These are phyloP conservation scores for Coemansia erecta DNA, from an alignment of 192 early-diverging fungal species.

Conservation along the genomic window DNA sequence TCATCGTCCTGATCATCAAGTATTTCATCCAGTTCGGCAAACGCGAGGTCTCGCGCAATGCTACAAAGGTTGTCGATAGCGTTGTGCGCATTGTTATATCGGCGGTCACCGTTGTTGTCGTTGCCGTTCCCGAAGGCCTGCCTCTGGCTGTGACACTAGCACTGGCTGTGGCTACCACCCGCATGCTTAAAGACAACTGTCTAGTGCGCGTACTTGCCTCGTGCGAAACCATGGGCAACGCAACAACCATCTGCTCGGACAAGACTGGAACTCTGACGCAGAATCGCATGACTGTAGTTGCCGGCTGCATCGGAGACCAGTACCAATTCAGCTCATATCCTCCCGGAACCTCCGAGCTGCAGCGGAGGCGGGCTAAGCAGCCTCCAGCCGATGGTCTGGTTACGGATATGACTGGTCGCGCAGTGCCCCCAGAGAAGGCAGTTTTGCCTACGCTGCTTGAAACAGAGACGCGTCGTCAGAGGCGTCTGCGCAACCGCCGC, in stretches of 20 bases:
- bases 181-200: slow-evolving; percentile 98
- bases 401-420: slow-evolving; percentile 50
- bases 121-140: slow-evolving; percentile 97
- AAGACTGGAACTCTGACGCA: slow-evolving; percentile 98
- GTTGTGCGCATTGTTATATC: slow-evolving; percentile 83
- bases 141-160: slow-evolving; percentile 96
- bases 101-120: slow-evolving; percentile 92
- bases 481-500: slow-evolving; percentile 41
- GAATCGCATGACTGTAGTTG: slow-evolving; percentile 97
- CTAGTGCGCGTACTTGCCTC: slow-evolving; percentile 92
- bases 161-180: slow-evolving; percentile 88
- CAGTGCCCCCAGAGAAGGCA: slow-evolving; percentile 43
- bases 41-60: slow-evolving; percentile 42
- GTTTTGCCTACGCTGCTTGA: slow-evolving; percentile 43
- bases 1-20: slow-evolving; percentile 81
- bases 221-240: slow-evolving; percentile 99
- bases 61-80: slow-evolving; percentile 58
- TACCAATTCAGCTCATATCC: slow-evolving; percentile 62
- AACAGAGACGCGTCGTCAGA: slow-evolving; percentile 38
- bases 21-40: slow-evolving; percentile 69
- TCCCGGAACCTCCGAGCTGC: slow-evolving; percentile 49
- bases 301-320: slow-evolving; percentile 74
- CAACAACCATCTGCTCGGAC: slow-evolving; percentile 97
- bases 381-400: slow-evolving; percentile 45
- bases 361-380: slow-evolving; percentile 48